A percentile compares a stretch with the other conserved stretches of the same genome.
These are phyloP conservation scores for Tribonema minus DNA, from an alignment of 108 stramenopile genomes.

Conservation along the genomic window DNA sequence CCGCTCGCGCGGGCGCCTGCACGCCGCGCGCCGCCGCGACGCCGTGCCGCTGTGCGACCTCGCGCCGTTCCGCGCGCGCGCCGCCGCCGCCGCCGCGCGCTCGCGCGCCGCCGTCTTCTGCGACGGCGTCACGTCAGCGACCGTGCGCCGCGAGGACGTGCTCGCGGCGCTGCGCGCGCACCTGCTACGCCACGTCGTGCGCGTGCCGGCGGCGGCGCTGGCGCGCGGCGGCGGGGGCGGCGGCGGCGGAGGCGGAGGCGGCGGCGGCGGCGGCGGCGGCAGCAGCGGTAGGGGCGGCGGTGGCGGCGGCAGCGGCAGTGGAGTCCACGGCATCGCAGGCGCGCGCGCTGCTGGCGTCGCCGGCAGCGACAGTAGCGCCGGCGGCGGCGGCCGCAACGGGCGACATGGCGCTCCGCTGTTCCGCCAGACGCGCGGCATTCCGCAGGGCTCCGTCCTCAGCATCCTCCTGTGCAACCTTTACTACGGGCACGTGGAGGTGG, in stretches of 20 bases:
- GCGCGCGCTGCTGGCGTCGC: too few species aligned
- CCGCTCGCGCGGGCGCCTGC: neutral
- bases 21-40: neutral
- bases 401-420: neutral
- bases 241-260: neutral
- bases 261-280: too few species aligned
- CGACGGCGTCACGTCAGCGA: neutral
- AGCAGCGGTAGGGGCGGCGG: neutral
- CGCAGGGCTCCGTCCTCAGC: conserved; percentile 78
- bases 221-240: neutral
- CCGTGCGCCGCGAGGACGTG: neutral
- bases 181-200: neutral
- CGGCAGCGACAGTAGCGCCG: neutral
- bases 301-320: neutral
- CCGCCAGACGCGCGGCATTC: conserved; percentile 46
- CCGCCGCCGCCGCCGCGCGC: neutral
- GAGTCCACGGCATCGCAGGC: too few species aligned
- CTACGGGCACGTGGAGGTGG: conserved; percentile 74
- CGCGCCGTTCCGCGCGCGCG: neutral
- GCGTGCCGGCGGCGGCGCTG: neutral
- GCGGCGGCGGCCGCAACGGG: neutral
- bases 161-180: neutral
- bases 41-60: neutral
- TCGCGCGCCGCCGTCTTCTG: neutral
- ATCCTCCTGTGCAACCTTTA: conserved; percentile 81